Conservation (phyloP, 345 rosid genomes). For the Boechera retrofracta region DNA sequence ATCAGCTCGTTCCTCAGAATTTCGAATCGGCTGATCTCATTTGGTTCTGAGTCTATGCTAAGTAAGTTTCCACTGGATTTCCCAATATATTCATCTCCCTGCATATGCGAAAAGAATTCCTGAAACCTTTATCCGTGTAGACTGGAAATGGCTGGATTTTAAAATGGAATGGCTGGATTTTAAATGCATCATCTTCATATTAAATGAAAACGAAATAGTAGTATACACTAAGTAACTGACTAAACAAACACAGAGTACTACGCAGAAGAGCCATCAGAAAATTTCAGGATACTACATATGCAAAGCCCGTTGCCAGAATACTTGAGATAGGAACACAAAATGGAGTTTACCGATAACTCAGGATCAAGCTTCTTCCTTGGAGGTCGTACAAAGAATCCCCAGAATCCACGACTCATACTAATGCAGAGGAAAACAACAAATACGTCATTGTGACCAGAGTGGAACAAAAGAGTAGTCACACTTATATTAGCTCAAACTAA, state of each 20-base stretch:
- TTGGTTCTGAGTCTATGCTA: slow-evolving; percentile 56
- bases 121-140: slow-evolving; percentile 24
- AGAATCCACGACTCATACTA: slow-evolving; percentile 65
- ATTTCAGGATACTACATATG: slow-evolving; percentile 24
- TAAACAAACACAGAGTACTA: slow-evolving; percentile 8
- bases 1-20: slow-evolving; percentile 82
- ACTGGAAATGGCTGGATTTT: slow-evolving; percentile 22
- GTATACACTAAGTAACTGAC: slow-evolving; percentile 26
- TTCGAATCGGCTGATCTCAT: slow-evolving; percentile 79
- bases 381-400: slow-evolving; percentile 58
- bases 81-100: slow-evolving; percentile 56
- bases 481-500: slow-evolving; percentile 29
- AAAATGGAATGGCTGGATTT: slow-evolving; percentile 4
- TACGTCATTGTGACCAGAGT: slow-evolving; percentile 36
- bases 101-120: slow-evolving; percentile 45
- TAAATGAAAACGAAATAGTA: slow-evolving; percentile 19
- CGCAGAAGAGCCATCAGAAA: slow-evolving; percentile 1
- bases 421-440: slow-evolving; percentile 27
- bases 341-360: slow-evolving; percentile 44
- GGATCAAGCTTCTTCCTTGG: slow-evolving; percentile 51
- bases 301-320: neutral
- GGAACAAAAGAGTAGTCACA: slow-evolving; percentile 5
- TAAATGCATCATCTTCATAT: slow-evolving; percentile 19
- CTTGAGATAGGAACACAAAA: slow-evolving; percentile 30
- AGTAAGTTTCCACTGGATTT: slow-evolving; percentile 49